Percentiles rank a stretch among this genome's conserved stretches.
These are phyloP conservation scores for Aechmea fasciata DNA, from an alignment of 176 grass and related monocot genomes.

Conservation along the genomic window DNA sequence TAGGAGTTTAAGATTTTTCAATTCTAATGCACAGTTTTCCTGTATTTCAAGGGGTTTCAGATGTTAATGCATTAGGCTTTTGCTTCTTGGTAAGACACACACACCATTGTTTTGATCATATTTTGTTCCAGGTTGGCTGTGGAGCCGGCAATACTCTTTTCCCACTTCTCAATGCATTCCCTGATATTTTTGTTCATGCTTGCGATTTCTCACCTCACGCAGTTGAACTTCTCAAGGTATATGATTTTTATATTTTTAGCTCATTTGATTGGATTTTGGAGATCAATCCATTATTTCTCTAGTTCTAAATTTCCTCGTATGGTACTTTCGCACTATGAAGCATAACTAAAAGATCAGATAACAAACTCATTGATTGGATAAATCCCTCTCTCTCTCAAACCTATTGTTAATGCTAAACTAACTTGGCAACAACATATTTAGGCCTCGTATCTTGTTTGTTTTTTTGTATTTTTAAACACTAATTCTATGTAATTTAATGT, in stretches of 20 bases:
- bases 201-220: constrained; percentile 19
- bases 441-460: no score
- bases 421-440: no score
- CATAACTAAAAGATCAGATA: neutral
- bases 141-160: constrained; percentile 19
- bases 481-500: no score
- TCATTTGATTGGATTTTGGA: neutral
- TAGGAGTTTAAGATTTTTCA: no score
- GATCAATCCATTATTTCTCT: neutral
- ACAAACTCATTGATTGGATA: neutral
- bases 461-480: no score
- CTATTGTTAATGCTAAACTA: no score
- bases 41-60: neutral
- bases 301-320: no score
- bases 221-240: constrained; percentile 16
- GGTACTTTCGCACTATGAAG: no score
- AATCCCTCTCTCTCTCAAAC: neutral
- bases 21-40: no score
- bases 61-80: neutral
- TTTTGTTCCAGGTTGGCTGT: constrained; percentile 8
- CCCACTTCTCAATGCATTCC: constrained; percentile 17
- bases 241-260: neutral
- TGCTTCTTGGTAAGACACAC: neutral
- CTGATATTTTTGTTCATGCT: constrained; percentile 18
- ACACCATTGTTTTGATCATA: neutral